These are phyloP conservation scores for Syzygium jambos DNA, from an alignment of 345 rosid genomes.

Conservation along the genomic window DNA sequence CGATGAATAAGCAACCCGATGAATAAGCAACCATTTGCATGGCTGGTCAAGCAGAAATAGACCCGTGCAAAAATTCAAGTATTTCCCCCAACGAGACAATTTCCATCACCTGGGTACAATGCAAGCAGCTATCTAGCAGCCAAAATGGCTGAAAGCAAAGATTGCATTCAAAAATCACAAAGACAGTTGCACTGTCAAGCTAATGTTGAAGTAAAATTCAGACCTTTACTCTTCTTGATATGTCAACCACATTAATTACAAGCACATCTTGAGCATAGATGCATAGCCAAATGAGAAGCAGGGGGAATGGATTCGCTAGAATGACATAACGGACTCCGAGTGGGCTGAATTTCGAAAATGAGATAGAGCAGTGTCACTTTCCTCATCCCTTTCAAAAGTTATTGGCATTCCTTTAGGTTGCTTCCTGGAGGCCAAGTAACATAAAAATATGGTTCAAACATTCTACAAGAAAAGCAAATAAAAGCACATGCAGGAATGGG, in stretches of 20 bases:
- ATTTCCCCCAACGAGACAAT: neutral
- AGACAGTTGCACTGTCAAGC: neutral
- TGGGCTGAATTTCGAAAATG: constrained; percentile 34
- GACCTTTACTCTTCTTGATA: neutral
- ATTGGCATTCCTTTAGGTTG: constrained; percentile 13
- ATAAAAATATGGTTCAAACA: neutral
- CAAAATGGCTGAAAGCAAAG: neutral
- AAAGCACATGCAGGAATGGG: neutral
- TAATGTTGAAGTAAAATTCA: neutral
- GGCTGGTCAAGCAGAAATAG: neutral
- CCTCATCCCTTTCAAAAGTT: constrained; percentile 38
- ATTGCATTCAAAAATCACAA: neutral
- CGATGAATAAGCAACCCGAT: neutral
- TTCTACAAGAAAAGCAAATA: neutral
- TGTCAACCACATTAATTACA: neutral
- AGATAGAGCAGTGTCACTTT: constrained; percentile 49
- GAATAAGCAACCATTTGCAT: neutral
- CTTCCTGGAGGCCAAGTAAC: constrained; percentile 33
- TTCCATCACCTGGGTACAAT: neutral
- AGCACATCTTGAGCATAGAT: neutral
- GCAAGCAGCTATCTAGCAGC: neutral
- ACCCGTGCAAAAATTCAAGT: neutral
- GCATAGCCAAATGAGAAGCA: neutral
- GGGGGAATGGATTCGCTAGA: neutral
- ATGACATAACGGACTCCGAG: constrained; percentile 54